Evolutionary conservation across 2,329 filamentous ascomycete species (phyloP).

Genomic region (Pseudohalonectria lignicola): DNA sequence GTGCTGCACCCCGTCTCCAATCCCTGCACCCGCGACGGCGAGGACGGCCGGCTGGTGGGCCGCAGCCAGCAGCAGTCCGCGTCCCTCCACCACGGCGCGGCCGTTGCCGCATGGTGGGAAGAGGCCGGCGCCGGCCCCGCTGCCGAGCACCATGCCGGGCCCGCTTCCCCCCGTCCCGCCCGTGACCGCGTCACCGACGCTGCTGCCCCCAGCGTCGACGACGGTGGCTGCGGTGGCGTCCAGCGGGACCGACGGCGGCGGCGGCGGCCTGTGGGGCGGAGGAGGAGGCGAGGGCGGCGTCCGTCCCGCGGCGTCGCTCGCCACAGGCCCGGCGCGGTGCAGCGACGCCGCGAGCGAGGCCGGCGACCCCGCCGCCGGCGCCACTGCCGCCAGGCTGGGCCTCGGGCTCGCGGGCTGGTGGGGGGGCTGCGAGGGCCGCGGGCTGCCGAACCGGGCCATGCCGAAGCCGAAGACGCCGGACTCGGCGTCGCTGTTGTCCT

Average conservation of each 20-base stretch:
- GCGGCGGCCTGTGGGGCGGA: not conserved
- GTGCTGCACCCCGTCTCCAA: too few species aligned
- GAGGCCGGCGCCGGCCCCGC: not conserved
- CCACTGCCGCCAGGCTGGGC: not conserved
- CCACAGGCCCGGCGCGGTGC: too few species aligned
- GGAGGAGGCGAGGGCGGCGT: not conserved
- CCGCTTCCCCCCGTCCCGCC: not conserved
- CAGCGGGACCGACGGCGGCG: not conserved
- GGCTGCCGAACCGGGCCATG: not conserved
- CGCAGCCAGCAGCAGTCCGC: too few species aligned
- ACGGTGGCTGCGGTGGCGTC: not conserved
- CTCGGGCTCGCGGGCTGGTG: not conserved
- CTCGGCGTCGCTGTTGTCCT: slow-evolving; percentile 2
- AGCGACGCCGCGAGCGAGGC: not conserved
- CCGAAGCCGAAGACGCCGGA: slow-evolving; percentile 3
- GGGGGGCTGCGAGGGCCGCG: not conserved
- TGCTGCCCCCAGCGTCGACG: not conserved
- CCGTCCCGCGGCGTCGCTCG: not conserved
- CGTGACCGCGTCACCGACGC: not conserved
- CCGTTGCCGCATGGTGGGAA: not conserved
- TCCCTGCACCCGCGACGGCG: too few species aligned
- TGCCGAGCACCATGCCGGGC: not conserved
- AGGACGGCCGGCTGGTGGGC: too few species aligned
- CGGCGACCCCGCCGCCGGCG: not conserved
- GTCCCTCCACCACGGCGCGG: not conserved